These are phyloP conservation scores for Candida tibetensis DNA, from an alignment of 805 yeast species.

Conservation along the genomic window DNA sequence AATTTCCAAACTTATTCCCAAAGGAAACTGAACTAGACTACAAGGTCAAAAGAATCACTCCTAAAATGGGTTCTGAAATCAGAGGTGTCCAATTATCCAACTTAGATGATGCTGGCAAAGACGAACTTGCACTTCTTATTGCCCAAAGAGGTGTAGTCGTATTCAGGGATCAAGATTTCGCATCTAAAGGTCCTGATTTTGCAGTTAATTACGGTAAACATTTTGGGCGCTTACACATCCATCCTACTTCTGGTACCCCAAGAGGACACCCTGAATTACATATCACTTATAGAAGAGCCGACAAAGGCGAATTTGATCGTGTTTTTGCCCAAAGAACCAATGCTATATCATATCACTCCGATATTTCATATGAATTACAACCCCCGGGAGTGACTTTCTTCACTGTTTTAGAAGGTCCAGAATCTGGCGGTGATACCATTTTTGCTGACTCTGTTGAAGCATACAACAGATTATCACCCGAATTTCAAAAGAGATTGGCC, in stretches of 20 bases:
- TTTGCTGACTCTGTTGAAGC: constrained; percentile 73
- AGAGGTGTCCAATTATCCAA: constrained; percentile 29
- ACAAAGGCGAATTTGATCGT: constrained; percentile 34
- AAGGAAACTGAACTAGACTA: constrained; percentile 11
- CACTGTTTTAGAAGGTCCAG: constrained; percentile 55
- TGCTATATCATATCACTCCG: constrained; percentile 63
- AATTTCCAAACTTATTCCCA: constrained; percentile 21
- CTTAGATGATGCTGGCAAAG: constrained; percentile 25
- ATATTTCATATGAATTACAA: constrained; percentile 69
- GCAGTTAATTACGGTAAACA: constrained; percentile 56
- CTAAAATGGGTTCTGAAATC: constrained; percentile 32
- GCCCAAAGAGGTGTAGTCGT: constrained; percentile 36
- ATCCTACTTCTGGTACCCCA: constrained; percentile 74
- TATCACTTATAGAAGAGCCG: constrained; percentile 53
- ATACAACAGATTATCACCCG: constrained; percentile 66
- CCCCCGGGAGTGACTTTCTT: constrained; percentile 73
- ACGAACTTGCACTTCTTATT: constrained; percentile 31
- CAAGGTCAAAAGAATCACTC: constrained; percentile 23
- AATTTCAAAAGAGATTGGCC: constrained; percentile 53
- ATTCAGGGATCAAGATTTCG: constrained; percentile 32
- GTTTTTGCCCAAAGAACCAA: constrained; percentile 34
- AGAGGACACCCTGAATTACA: constrained; percentile 62
- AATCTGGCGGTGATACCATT: constrained; percentile 75
- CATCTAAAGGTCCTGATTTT: constrained; percentile 40
- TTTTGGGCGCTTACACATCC: constrained; percentile 70